Evolutionary conservation across 1,284 basidiomycete species (phyloP), one percentile per base, ranked within the genome.

Genomic region (Ustilago trichophora): DNA sequence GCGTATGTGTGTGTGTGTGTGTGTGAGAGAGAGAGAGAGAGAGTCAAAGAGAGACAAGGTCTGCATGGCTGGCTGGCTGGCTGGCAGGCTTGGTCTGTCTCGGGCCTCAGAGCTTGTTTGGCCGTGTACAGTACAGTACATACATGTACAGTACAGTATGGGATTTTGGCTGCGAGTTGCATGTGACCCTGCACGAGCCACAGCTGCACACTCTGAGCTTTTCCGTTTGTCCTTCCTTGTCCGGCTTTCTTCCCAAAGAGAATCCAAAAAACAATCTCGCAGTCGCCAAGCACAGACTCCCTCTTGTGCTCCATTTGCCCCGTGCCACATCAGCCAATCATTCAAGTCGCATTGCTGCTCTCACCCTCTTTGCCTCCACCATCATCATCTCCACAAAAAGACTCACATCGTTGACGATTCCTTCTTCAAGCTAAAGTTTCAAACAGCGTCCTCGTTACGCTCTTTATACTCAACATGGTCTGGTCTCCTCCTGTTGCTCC

Each of bases 401-500:
- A n/a, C n/a, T n/a, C n/a, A n/a, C n/a, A n/a, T n/a, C n/a, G n/a
- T n/a, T n/a, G n/a, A n/a, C n/a, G n/a, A n/a, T n/a, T n/a, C n/a
- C n/a, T n/a, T n/a, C n/a, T n/a, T n/a, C n/a, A n/a, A n/a, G n/a
- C n/a, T n/a, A n/a, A n/a, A n/a, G n/a, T n/a, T n/a, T n/a, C n/a
- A 7, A 6, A 19, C 13, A 34, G 11, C 34, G 25, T 19, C 25
- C 29, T 25, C 27, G 9, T 24, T 16, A 22, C 25, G 9, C 8
- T 29, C 27, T 21, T 12, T n/a, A 26, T 15, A 25, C 29, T 8
- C 34, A 58, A 21, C 25, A 67, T 70, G 67, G 56, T 59, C 27
- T 72, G 70, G 70, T 56, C 57, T 38, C 70, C 70, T 15, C 48
- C 63, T n/a, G 65, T 69, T 11, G 33, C 59, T 9, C 70, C 46